Base-by-base conservation (phyloP, 176 grass and related monocot genomes). In the Aegilops speltoides region DNA sequence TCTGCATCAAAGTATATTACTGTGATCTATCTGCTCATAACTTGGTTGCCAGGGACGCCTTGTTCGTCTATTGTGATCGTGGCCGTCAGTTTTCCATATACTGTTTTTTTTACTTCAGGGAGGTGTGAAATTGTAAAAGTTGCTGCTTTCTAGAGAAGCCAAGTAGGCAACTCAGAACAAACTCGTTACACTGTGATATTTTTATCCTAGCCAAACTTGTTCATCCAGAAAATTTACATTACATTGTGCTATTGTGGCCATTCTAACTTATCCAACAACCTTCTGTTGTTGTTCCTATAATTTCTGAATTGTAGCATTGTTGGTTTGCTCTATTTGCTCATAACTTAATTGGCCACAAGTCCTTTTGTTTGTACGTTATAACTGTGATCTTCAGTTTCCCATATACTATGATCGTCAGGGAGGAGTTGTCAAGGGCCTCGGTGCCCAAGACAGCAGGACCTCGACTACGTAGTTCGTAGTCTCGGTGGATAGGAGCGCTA, bases 141-240 rank as follows among this genome's bases (percentile, higher is more conserved):
- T 52, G 71, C 78, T 81, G 22, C 68, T 87, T 74, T 87, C 78
- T 37, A 87, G 28, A 68, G 85, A 57, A 64, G 85, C 78, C 12
- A 73, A 74, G 48, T 65, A 64, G 85, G 56, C 12, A 73, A 74
- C 64, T 65, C 68, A 64, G 61, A 70, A 16, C 5, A 12, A 52
- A 52, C 16, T 54, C 17, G 14, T 54, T 54, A 54, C 50, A 7
- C 2, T 54, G 16, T 54, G 50, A 15, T 52, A 16, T 17, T 52
- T 52, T 17, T 52, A 52, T 17, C 15, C 46, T 50, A 50, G 46
- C 46, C 46, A 17, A 50, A 6, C 14, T 50, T 50, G 46, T 50
- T 50, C 46, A 50, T 52, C 48, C 48, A 17, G 48, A 52, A 52
- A 52, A 17, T 52, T 17, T 52, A 52, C 15, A 52, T 1, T 50